A percentile compares a stretch with the other conserved stretches of the same genome.
Evolutionary conservation across 805 yeast genomes (phyloP).

Genomic region (Ogataea paraovalis): DNA sequence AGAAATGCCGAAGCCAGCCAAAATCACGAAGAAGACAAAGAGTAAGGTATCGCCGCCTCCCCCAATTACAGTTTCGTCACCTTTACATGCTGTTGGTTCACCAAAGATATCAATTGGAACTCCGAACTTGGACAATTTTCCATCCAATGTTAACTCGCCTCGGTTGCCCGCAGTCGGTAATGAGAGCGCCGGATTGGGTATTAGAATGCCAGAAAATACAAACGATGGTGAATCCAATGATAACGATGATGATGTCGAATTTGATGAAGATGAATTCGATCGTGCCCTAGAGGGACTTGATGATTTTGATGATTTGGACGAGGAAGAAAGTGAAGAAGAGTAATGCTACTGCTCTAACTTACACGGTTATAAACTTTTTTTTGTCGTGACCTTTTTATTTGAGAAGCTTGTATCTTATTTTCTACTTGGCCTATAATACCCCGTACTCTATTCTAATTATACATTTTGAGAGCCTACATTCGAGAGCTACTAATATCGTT

Average conservation of each 20-base stretch:
- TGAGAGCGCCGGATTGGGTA: background rate
- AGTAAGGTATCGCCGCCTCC: background rate
- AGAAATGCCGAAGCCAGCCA: background rate
- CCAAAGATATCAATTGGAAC: constrained; percentile 4
- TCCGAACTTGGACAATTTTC: constrained; percentile 7
- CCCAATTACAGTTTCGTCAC: background rate
- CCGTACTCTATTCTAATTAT: background rate
- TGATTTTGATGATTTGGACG: constrained; percentile 11
- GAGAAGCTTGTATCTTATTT: background rate
- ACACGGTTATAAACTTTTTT: background rate
- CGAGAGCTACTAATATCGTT: too few relatives aligned
- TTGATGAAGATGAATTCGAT: constrained; percentile 25
- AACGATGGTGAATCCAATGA: background rate
- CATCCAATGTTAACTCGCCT: constrained; percentile 8
- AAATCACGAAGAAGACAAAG: background rate
- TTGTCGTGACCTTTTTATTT: background rate
- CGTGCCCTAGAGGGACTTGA: constrained; percentile 21
- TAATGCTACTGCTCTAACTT: constrained; percentile 5
- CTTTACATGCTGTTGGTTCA: background rate
- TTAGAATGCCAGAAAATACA: background rate
- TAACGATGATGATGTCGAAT: constrained; percentile 12
- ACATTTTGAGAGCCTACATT: too few relatives aligned
- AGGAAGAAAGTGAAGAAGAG: constrained; percentile 30
- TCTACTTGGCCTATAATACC: background rate
- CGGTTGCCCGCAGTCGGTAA: background rate